Conservation (phyloP, 179 eudicot species). For the Nepenthes alata region DNA sequence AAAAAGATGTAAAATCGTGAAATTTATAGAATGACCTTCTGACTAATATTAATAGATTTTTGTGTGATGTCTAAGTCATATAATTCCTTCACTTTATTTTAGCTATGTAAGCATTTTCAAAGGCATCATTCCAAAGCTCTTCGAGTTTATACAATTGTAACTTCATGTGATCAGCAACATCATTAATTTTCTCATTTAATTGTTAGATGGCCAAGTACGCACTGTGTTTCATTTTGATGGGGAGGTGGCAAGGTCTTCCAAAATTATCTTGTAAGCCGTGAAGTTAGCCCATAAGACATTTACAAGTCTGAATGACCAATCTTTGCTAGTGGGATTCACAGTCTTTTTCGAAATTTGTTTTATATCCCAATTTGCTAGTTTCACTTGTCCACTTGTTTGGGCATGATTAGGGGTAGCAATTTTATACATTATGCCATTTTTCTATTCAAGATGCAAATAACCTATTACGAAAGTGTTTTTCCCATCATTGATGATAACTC, state of each 20-base stretch:
- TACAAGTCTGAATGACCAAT: not conserved
- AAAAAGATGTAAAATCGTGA: no score
- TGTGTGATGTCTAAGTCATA: no score
- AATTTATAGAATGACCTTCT: no score
- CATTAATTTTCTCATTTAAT: no score
- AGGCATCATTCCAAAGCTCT: no score
- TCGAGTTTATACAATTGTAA: no score
- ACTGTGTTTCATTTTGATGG: no score
- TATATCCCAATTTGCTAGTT: not conserved
- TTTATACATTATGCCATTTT: not conserved
- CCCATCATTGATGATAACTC: not conserved
- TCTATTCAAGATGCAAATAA: not conserved
- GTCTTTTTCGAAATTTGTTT: not conserved
- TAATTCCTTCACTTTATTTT: no score
- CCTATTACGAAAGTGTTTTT: not conserved
- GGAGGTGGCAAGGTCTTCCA: not conserved
- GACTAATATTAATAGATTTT: no score
- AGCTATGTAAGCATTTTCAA: no score
- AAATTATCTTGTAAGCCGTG: not conserved
- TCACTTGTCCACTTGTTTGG: not conserved
- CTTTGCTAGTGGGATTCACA: not conserved
- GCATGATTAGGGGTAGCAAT: not conserved
- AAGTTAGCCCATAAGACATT: not conserved
- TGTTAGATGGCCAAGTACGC: no score
- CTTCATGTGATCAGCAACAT: no score